phyloP scores from a whole-genome alignment of 306 rosid species.

The Vicia sativa region DNA sequence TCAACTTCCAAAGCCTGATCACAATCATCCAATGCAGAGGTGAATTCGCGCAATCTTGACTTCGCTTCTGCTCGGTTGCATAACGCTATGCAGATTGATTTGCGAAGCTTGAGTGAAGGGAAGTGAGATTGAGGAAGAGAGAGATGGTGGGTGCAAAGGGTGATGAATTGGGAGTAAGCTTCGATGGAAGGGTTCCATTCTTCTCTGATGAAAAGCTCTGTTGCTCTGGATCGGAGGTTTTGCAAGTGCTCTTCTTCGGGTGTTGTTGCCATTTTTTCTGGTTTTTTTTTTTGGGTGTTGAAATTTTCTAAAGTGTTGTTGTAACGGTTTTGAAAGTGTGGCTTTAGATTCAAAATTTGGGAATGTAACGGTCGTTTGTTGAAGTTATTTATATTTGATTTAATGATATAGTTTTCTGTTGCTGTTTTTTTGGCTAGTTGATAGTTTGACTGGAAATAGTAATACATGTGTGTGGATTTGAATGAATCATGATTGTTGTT shows the following conservation, averaged over 20 bases:
- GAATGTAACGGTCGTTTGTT: constrained; percentile 46
- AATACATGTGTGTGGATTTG: no score
- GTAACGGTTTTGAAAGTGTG: constrained; percentile 19
- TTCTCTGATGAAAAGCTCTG: constrained; percentile 80
- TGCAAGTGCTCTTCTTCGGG: constrained; percentile 54
- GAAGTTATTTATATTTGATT: neutral
- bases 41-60: constrained; percentile 55
- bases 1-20: constrained; percentile 65
- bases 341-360: constrained; percentile 29
- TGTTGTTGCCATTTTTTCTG: constrained; percentile 48
- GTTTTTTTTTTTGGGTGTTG: neutral
- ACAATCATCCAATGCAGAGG: constrained; percentile 64
- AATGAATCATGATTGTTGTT: neutral
- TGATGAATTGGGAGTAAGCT: constrained; percentile 64
- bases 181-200: constrained; percentile 70
- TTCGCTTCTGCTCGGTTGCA: constrained; percentile 84
- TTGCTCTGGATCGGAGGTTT: constrained; percentile 78
- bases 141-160: constrained; percentile 52
- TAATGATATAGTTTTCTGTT: neutral
- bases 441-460: neutral
- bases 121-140: constrained; percentile 28
- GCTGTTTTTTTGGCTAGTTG: neutral
- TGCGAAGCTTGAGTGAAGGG: constrained; percentile 50
- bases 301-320: neutral
- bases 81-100: constrained; percentile 71